Evolutionary conservation across 208 protist species (phyloP), one percentile per base, ranked within the genome.

Genomic region (Crithidia bombi): DNA sequence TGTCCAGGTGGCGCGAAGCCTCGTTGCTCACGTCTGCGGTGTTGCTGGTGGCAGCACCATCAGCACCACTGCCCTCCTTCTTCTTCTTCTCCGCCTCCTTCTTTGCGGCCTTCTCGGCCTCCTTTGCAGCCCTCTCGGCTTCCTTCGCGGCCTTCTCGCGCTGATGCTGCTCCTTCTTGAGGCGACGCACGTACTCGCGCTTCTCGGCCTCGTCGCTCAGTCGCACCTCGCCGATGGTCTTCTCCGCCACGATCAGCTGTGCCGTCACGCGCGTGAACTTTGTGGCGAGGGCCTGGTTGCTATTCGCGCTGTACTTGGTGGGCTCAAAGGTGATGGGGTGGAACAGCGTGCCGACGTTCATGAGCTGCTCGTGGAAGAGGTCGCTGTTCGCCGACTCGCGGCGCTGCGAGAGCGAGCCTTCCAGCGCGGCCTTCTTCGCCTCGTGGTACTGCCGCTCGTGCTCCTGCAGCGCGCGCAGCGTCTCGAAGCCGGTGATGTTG

Each of bases 401-500:
- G 23, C 21, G 65, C 55, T 26, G 44, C 32, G 46, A 50, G 56
- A 28, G 65, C 54, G 28, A 64, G 51, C 44, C 54, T 56, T 58
- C 69, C 47, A 30, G 30, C 28, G 44, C 59, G 44, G 65, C 51
- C 61, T 73, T 51, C 65, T 73, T 66, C 41, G 50, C 36, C 66
- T 64, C 55, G 19, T 43, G 43, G 73, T 75, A 74, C 7, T 67
- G 30, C 75, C 71, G 71, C 67, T 85, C 80, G 59, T 69, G 64
- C 55, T 69, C 71, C 54, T 65, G 61, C 49, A 85, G 68, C 12
- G 75, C 80, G 17, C 64, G 63, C 39, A 85, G 61, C 46, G 80
- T 82, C 32, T 81, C 80, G 43, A 82, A 85, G 62, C 80, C 80
- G 30, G 56, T 73, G n/a, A 85, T 64, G 62, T 79, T 75, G 49